Evolutionary conservation across 495 filamentous ascomycete species (phyloP).

Genomic region (Neurospora sublineolata): DNA sequence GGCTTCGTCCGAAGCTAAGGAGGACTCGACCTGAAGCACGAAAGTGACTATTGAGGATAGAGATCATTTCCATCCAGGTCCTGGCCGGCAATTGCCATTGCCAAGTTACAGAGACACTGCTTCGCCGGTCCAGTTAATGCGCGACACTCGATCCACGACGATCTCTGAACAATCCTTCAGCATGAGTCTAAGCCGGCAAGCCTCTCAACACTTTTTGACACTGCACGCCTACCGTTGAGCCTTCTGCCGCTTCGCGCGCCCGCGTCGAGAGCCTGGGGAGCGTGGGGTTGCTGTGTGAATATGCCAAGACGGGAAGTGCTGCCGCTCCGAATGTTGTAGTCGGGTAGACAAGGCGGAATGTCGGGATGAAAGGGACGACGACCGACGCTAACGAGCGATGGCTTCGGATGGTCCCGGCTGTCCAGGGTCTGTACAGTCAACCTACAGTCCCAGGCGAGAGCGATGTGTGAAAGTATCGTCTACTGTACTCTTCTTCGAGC

Average conservation of each 20-base stretch:
- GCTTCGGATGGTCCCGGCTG: neutral
- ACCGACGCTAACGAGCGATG: neutral
- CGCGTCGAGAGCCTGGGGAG: neutral
- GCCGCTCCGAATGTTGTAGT: neutral
- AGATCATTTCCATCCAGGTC: neutral
- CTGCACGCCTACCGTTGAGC: neutral
- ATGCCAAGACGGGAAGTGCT: neutral
- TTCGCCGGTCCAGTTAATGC: neutral
- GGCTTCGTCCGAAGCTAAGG: neutral
- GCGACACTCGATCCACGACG: neutral
- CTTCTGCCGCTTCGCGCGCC: neutral
- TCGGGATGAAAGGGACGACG: neutral
- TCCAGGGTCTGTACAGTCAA: neutral
- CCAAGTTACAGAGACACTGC: neutral
- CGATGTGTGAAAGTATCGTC: neutral
- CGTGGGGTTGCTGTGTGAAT: neutral
- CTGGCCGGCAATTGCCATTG: neutral
- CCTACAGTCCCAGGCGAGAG: neutral
- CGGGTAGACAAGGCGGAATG: neutral
- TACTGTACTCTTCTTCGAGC: neutral
- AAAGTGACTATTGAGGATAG: neutral
- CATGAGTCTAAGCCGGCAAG: neutral
- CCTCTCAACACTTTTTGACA: neutral
- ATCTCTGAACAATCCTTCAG: neutral
- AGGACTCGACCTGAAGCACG: neutral